Base-by-base conservation (phyloP, 495 filamentous ascomycete genomes). In the Chlorociboria aeruginascens region DNA sequence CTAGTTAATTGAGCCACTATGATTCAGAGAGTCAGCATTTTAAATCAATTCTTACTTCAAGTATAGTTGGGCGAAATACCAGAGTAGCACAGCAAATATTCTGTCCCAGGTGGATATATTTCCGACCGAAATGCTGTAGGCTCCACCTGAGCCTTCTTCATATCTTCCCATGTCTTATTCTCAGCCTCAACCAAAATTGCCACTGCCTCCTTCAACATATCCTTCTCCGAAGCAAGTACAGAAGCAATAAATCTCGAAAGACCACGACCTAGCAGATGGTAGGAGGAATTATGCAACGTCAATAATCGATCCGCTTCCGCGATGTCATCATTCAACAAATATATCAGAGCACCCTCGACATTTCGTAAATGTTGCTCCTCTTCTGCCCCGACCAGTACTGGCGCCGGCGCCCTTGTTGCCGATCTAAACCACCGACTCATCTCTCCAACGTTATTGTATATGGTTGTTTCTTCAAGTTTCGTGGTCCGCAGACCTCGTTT, bases 301-400 rank as follows among this genome's bases (percentile, higher is more conserved):
- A 97, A 71, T 32, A 74, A 76, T 50, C 67, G 72, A 63, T 96
- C 90, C 2, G 92, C 92, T 30, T 76, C 80, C 36, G 86, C 85
- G 47, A 97, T 83, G 65, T 96, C 89, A 65, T 98, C 92, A 60
- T 92, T 85, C 70, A 98, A 87, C 57, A 98, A 90, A 31, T 82
- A 63, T 1, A 61, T 60, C 8, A 66, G 61, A 10, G 68, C 65
- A 13, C 48, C 49, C 58, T 76, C 67, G 17, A 72, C 71, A 45
- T 73, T 61, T n/a, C 66, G 58, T 12, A 77, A 40, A 46, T 56
- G 49, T 25, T 40, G 14, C 31, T 56, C 48, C 37, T 60, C 57
- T 16, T 52, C 49, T 20, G 43, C 52, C 11, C 49, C 56, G 7
- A 40, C 29, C 53, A 55, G 55, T 25, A 43, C 8, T 29, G 46